A percentile compares a stretch with the other conserved stretches of the same genome.
phyloP scores from a whole-genome alignment of 108 stramenopile genomes.

The Nitzschia putrida region DNA sequence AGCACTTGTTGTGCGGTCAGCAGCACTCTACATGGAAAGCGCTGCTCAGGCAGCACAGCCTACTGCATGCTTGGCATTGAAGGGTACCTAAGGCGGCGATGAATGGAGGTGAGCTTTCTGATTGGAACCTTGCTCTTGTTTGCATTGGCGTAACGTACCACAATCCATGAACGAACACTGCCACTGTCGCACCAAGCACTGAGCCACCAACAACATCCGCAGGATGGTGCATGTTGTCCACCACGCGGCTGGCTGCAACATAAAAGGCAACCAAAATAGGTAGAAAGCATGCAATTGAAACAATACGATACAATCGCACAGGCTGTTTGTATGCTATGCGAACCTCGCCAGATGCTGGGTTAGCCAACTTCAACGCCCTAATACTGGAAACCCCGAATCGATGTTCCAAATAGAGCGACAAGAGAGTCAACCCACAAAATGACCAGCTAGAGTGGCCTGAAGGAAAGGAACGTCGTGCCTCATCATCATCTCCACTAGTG shows the following conservation, averaged over 20 bases:
- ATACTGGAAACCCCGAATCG: conserved; percentile 23
- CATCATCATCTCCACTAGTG: conserved; percentile 14
- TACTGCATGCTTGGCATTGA: no score
- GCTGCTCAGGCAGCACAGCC: no score
- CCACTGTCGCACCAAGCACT: conserved; percentile 48
- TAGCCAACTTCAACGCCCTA: neutral
- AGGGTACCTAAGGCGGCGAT: no score
- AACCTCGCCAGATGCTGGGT: neutral
- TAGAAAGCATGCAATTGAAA: conserved; percentile 31
- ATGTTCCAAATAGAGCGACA: conserved; percentile 41
- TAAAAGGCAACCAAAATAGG: conserved; percentile 54
- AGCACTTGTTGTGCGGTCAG: no score
- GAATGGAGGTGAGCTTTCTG: no score
- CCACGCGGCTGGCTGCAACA: conserved; percentile 51
- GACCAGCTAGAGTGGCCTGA: conserved; percentile 51
- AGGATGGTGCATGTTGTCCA: conserved; percentile 64
- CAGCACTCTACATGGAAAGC: no score
- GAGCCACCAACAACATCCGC: conserved; percentile 67
- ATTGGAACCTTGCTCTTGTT: no score
- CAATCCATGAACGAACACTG: neutral
- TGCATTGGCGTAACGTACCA: no score
- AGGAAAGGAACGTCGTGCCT: conserved; percentile 52
- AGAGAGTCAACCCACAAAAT: conserved; percentile 50
- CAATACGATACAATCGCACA: neutral
- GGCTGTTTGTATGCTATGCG: neutral